These are phyloP conservation scores for Ormosia semicastrata DNA, from an alignment of 306 rosid genomes.

Conservation along the genomic window DNA sequence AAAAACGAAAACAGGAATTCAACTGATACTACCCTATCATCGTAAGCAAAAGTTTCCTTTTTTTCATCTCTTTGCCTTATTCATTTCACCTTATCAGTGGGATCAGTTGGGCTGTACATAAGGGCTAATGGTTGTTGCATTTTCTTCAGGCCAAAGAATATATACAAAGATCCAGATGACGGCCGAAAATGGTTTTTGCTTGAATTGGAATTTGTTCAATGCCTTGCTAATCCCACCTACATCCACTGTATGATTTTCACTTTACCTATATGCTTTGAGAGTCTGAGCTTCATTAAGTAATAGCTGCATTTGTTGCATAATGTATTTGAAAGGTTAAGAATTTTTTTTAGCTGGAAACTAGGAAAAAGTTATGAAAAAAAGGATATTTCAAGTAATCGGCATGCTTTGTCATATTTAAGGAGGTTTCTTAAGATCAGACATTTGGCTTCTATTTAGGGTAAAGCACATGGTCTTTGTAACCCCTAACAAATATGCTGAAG, in stretches of 20 bases:
- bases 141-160: slow-evolving; percentile 54
- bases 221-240: slow-evolving; percentile 93
- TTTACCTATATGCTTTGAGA: slow-evolving; percentile 12
- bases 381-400: background rate
- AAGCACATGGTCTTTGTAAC: background rate
- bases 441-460: background rate
- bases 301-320: background rate
- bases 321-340: background rate
- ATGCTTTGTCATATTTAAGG: background rate
- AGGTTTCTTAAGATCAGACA: background rate
- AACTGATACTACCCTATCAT: slow-evolving; percentile 42
- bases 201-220: slow-evolving; percentile 92
- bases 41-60: slow-evolving; percentile 35
- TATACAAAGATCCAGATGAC: slow-evolving; percentile 88
- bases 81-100: background rate
- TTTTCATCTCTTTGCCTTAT: background rate
- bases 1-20: slow-evolving; percentile 48
- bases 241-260: slow-evolving; percentile 71
- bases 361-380: background rate
- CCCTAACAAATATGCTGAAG: background rate
- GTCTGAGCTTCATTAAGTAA: slow-evolving; percentile 7
- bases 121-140: slow-evolving; percentile 17
- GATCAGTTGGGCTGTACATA: background rate
- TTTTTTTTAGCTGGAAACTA: background rate
- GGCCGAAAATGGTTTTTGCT: slow-evolving; percentile 89